phyloP scores from a whole-genome alignment of 2,329 filamentous ascomycete genomes.

The Nothomitra cinnamomea region DNA sequence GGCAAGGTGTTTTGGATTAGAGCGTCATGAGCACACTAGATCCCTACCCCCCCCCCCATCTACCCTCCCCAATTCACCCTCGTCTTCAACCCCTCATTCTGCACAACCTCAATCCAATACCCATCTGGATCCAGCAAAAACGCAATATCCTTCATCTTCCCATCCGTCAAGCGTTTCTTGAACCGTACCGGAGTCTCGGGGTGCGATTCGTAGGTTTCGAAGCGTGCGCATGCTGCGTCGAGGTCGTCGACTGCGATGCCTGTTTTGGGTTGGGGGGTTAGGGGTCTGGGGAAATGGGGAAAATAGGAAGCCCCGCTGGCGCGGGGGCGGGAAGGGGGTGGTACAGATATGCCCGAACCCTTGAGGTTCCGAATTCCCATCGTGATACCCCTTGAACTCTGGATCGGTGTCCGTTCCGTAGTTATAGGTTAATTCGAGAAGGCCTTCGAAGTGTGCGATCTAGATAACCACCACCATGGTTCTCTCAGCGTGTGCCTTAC shows the following conservation, averaged over 20 bases:
- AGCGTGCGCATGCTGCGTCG: conserved; percentile 71
- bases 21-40: no score
- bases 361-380: conserved; percentile 80
- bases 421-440: conserved; percentile 82
- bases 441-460: conserved; percentile 51
- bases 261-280: conserved; percentile 5
- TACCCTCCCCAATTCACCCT: conserved; percentile 22
- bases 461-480: not conserved
- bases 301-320: no score
- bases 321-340: not conserved
- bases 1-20: no score
- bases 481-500: no score
- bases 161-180: conserved; percentile 92
- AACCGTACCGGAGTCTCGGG: conserved; percentile 46
- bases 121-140: conserved; percentile 79
- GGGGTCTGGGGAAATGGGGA: not conserved
- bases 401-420: conserved; percentile 72
- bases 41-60: no score
- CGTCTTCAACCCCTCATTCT: conserved; percentile 52
- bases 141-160: conserved; percentile 80
- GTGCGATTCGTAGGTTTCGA: conserved; percentile 34
- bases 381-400: conserved; percentile 62
- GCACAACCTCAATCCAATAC: conserved; percentile 66
- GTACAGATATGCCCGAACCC: conserved; percentile 69
- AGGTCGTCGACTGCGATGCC: conserved; percentile 65